Conservation (phyloP, 768 basidiomycete species). For the Mycena venus region DNA sequence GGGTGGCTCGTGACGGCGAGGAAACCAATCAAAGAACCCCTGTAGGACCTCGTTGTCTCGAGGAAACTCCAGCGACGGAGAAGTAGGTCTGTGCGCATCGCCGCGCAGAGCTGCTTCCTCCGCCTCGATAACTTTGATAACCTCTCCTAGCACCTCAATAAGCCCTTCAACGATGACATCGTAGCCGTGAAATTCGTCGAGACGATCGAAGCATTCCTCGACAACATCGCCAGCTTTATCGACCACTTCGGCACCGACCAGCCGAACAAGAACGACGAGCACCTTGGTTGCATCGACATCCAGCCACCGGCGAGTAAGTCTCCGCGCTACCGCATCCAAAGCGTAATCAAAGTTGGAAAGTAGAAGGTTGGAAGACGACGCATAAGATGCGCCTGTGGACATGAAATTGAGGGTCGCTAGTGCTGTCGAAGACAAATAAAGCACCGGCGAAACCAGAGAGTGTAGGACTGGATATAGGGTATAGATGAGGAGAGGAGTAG, state of each 20-base stretch:
- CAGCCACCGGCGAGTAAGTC: slow-evolving; percentile 84
- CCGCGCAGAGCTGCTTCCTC: slow-evolving; percentile 54
- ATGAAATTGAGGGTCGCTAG: slow-evolving; percentile 79
- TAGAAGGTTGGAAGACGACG: slow-evolving; percentile 89
- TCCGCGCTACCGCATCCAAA: slow-evolving; percentile 89
- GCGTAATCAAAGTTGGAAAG: slow-evolving; percentile 98
- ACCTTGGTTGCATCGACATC: slow-evolving; percentile 93
- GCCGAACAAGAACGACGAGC: slow-evolving; percentile 83
- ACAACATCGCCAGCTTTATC: slow-evolving; percentile 94
- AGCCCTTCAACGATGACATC: slow-evolving; percentile 87
- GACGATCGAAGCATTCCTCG: slow-evolving; percentile 96
- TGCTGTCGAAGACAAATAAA: slow-evolving; percentile 82
- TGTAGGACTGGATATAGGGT: slow-evolving; percentile 89
- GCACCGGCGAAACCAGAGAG: slow-evolving; percentile 80
- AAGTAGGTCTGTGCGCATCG: slow-evolving; percentile 29
- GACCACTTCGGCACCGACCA: slow-evolving; percentile 90
- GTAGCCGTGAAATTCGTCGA: slow-evolving; percentile 98
- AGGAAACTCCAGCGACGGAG: slow-evolving; percentile 38
- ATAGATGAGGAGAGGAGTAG: slow-evolving; percentile 80
- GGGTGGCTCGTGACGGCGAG: slow-evolving; percentile 56
- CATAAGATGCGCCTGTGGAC: slow-evolving; percentile 83
- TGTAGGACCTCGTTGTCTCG: slow-evolving; percentile 55
- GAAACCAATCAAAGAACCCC: slow-evolving; percentile 76
- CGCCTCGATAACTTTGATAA: slow-evolving; percentile 81
- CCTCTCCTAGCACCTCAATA: slow-evolving; percentile 87